Base-by-base conservation (phyloP, 495 filamentous ascomycete species). In the Xylaria nigripes region DNA sequence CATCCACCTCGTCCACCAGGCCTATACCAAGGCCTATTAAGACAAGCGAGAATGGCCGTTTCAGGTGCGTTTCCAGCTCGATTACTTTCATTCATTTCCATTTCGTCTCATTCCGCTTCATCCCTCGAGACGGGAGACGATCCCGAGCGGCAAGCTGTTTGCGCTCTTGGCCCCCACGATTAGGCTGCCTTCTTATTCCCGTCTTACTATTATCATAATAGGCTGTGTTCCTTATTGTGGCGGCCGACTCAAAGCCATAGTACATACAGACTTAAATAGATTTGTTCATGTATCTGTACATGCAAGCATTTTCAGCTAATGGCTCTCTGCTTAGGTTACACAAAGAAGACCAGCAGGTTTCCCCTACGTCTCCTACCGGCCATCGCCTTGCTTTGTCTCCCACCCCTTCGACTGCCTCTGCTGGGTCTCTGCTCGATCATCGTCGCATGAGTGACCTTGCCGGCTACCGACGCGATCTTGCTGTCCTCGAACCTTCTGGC, bases 381-480 rank as follows among this genome's bases (percentile, higher is more conserved):
- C 65, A 72, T 52, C 71, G 71, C 58, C 56, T 70, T 45, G 70
- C 71, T 32, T 68, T 75, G 46, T 78, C 78, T 13, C 73, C 77
- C 12, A 64, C 75, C 42, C 75, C 75, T 42, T 75, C 75, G 43
- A 70, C 65, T 42, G 63, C 71, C 51, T 72, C 75, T 48, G 75
- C 69, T 60, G 64, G 68, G 48, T 73, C 78, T 51, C 66, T 71
- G 22, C 73, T 74, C 63, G 76, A 74, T 18, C 69, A 67, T 47
- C 69, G 68, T 61, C 66, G 75, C 48, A 71, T 78, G 73, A 76
- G 68, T 63, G 79, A 82, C 51, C 74, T 86, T 54, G 72, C 73
- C 59, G 80, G 82, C 62, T 82, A 89, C 61, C 81, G 84, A 56
- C 82, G 83, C 65, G 83, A 87, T 53, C 77, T 88, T n/a, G 78